phyloP scores from a whole-genome alignment of 257 asterid genomes.

The Coffea canephora region DNA sequence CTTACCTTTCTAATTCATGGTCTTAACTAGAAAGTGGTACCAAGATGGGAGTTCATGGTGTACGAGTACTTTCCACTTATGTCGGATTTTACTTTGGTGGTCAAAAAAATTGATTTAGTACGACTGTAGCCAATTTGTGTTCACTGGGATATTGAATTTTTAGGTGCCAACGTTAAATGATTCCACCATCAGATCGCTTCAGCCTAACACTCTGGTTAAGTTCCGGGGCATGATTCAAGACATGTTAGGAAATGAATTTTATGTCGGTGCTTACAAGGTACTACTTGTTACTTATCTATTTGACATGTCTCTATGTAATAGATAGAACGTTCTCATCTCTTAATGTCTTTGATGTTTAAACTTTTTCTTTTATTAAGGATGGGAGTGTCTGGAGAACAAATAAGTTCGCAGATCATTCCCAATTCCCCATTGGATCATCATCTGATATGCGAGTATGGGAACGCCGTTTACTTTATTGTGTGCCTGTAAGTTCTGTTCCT shows the following conservation, averaged over 20 bases:
- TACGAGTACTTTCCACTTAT: neutral
- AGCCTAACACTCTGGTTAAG: conserved; percentile 78
- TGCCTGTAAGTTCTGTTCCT: conserved; percentile 54
- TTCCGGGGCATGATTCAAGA: conserved; percentile 94
- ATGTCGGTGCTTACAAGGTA: conserved; percentile 91
- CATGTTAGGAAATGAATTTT: conserved; percentile 81
- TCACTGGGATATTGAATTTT: conserved; percentile 11
- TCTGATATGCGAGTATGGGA: conserved; percentile 74
- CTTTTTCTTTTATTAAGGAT: conserved; percentile 37
- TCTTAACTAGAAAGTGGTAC: neutral
- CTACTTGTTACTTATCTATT: neutral
- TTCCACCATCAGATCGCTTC: conserved; percentile 49
- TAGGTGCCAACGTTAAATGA: conserved; percentile 80
- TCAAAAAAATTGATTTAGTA: neutral
- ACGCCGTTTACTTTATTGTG: conserved; percentile 75
- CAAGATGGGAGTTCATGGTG: neutral
- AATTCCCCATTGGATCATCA: conserved; percentile 47
- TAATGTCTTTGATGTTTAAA: neutral
- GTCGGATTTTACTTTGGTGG: neutral
- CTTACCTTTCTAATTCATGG: neutral
- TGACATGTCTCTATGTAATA: neutral
- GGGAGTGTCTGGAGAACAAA: conserved; percentile 80
- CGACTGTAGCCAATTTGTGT: conserved; percentile 10
- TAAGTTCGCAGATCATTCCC: conserved; percentile 70
- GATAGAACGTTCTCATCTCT: neutral